Conservation (phyloP, 805 yeast species). For the Suhomyces canberraensis region DNA sequence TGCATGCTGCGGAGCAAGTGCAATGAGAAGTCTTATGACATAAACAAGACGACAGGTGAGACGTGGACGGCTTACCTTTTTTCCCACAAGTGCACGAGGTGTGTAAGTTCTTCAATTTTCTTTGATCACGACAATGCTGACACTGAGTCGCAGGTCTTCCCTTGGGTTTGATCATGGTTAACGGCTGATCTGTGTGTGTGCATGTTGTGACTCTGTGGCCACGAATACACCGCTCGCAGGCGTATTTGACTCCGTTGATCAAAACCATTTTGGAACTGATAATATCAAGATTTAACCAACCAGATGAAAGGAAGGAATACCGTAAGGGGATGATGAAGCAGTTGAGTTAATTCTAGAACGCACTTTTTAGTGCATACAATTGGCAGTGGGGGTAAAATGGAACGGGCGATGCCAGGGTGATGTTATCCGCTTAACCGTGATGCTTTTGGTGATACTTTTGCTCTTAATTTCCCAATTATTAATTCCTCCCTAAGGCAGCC, state of each 20-base stretch:
- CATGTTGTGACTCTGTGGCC: slow-evolving; percentile 97
- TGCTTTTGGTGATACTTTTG: too few species aligned
- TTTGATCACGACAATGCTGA: slow-evolving; percentile 73
- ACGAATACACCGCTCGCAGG: slow-evolving; percentile 93
- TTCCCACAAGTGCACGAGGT: slow-evolving; percentile 69
- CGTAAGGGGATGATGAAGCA: too few species aligned
- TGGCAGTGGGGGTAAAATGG: background rate
- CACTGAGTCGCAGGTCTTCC: slow-evolving; percentile 96
- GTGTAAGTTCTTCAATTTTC: slow-evolving; percentile 66
- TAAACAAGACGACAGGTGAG: slow-evolving; percentile 34
- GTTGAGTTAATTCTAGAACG: too few species aligned
- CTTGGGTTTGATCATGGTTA: slow-evolving; percentile 91
- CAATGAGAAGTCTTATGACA: slow-evolving; percentile 41
- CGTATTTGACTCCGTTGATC: slow-evolving; percentile 89
- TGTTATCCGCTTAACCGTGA: too few species aligned
- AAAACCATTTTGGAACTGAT: slow-evolving; percentile 81
- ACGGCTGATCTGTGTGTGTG: slow-evolving; percentile 84
- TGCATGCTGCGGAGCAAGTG: slow-evolving; percentile 30
- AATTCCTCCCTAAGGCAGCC: background rate
- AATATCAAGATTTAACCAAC: too few species aligned
- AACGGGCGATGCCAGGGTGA: background rate
- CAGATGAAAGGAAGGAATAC: too few species aligned
- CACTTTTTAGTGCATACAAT: background rate
- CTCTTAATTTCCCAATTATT: too few species aligned
- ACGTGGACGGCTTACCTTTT: slow-evolving; percentile 40